Percentiles rank a stretch among this genome's conserved stretches.
Evolutionary conservation across 1,284 basidiomycete genomes (phyloP).

Genomic region (Ceratobasidium sp.): DNA sequence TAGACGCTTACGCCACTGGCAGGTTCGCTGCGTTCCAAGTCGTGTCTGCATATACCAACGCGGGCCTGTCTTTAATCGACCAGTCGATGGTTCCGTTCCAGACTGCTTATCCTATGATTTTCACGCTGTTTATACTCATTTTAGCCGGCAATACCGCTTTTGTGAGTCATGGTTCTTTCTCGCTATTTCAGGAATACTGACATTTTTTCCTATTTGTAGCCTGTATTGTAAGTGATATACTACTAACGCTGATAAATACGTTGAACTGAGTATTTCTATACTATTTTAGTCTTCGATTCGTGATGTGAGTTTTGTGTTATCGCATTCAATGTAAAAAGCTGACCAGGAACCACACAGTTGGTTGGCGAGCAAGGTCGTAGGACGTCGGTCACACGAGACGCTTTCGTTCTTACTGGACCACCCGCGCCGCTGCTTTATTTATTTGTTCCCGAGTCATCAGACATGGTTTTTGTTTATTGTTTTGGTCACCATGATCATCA

Average conservation of each 20-base stretch:
- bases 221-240: conserved; percentile 70
- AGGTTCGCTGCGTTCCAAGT: conserved; percentile 36
- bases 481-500: conserved; percentile 72
- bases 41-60: conserved; percentile 71
- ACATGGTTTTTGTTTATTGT: conserved; percentile 88
- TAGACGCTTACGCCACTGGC: not conserved
- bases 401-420: conserved; percentile 94
- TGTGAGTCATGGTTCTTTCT: conserved; percentile 62
- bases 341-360: conserved; percentile 63
- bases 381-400: conserved; percentile 75
- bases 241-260: not conserved
- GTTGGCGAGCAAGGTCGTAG: conserved; percentile 72
- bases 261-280: not conserved
- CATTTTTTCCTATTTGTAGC: conserved; percentile 58
- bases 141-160: conserved; percentile 93
- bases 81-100: conserved; percentile 90
- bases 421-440: conserved; percentile 94
- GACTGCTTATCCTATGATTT: conserved; percentile 81
- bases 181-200: conserved; percentile 16
- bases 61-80: conserved; percentile 90
- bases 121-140: conserved; percentile 75
- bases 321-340: not conserved
- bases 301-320: conserved; percentile 61
- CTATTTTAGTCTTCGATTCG: conserved; percentile 65
- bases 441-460: conserved; percentile 94